These are phyloP conservation scores for Ogataea nakhonphanomensis DNA, from an alignment of 805 yeast species.

Conservation along the genomic window DNA sequence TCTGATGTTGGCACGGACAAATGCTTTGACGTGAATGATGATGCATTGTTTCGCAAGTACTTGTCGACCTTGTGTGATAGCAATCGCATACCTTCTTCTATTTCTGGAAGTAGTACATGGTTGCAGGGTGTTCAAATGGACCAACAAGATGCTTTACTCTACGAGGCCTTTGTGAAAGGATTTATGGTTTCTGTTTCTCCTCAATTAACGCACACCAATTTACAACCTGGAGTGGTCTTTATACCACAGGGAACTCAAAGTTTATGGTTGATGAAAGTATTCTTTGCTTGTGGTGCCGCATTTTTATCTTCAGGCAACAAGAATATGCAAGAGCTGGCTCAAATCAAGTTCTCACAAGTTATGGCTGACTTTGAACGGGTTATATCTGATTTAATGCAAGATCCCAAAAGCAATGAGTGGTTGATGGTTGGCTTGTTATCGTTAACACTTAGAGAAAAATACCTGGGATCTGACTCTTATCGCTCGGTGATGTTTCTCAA, in stretches of 20 bases:
- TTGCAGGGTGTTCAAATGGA: slow-evolving; percentile 17
- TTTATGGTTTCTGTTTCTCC: slow-evolving; percentile 42
- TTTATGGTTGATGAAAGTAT: slow-evolving; percentile 28
- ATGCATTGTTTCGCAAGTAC: slow-evolving; percentile 25
- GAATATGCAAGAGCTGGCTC: slow-evolving; percentile 23
- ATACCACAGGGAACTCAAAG: slow-evolving; percentile 34
- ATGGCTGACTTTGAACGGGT: slow-evolving; percentile 18
- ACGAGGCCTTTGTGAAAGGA: slow-evolving; percentile 38
- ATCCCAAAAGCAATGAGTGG: slow-evolving; percentile 33
- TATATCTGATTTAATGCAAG: slow-evolving; percentile 12
- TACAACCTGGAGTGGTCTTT: slow-evolving; percentile 41
- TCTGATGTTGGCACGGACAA: neutral
- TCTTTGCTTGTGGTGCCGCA: slow-evolving; percentile 39
- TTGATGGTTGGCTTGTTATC: slow-evolving; percentile 37
- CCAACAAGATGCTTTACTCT: slow-evolving; percentile 23
- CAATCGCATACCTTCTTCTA: neutral
- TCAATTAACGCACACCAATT: slow-evolving; percentile 38
- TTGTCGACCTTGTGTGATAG: slow-evolving; percentile 11
- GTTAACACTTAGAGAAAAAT: slow-evolving; percentile 37
- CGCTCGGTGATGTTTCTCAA: slow-evolving; percentile 33
- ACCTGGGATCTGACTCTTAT: slow-evolving; percentile 24
- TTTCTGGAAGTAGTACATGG: slow-evolving; percentile 7
- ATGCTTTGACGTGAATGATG: slow-evolving; percentile 9
- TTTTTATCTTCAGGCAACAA: slow-evolving; percentile 33
- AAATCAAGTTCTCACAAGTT: slow-evolving; percentile 19